Percentiles rank a stretch among this genome's conserved stretches.
These are phyloP conservation scores for Candida caryicola DNA, from an alignment of 805 yeast genomes.

Conservation along the genomic window DNA sequence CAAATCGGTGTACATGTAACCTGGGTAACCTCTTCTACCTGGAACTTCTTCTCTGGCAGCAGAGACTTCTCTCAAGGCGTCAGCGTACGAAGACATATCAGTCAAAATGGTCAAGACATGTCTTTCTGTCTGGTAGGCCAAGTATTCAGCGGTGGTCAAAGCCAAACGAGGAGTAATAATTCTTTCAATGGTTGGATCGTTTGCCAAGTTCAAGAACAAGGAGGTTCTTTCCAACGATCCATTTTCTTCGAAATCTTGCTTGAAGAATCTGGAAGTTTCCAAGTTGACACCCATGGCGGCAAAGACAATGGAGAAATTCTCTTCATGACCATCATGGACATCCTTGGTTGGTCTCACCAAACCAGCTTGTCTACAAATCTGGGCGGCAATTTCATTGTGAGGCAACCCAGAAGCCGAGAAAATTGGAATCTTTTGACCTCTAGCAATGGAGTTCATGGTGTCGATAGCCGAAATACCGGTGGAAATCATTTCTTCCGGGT, in stretches of 20 bases:
- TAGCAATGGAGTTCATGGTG: slow-evolving; percentile 98
- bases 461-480: slow-evolving; percentile 99
- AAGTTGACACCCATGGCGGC: slow-evolving; percentile 99
- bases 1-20: slow-evolving; percentile 99
- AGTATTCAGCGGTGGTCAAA: slow-evolving; percentile 94
- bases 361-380: slow-evolving; percentile 99
- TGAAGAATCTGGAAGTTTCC: slow-evolving; percentile 97
- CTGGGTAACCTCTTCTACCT: slow-evolving; percentile 99
- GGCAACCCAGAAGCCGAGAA: slow-evolving; percentile 99
- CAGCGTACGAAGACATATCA: slow-evolving; percentile 99
- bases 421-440: slow-evolving; percentile 99
- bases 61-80: slow-evolving; percentile 98
- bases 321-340: slow-evolving; percentile 99
- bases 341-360: slow-evolving; percentile 99
- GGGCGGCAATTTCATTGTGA: slow-evolving; percentile 99
- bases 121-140: slow-evolving; percentile 98
- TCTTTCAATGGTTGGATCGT: slow-evolving; percentile 99
- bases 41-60: slow-evolving; percentile 99
- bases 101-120: slow-evolving; percentile 97
- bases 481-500: slow-evolving; percentile 99
- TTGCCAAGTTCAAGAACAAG: slow-evolving; percentile 93
- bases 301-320: slow-evolving; percentile 96
- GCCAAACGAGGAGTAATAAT: slow-evolving; percentile 99
- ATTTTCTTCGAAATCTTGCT: slow-evolving; percentile 98
- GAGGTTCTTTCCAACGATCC: slow-evolving; percentile 98